Evolutionary conservation across 768 basidiomycete genomes (phyloP), one percentile per base, ranked within the genome.

Genomic region (Hydnomerulius pinastri): DNA sequence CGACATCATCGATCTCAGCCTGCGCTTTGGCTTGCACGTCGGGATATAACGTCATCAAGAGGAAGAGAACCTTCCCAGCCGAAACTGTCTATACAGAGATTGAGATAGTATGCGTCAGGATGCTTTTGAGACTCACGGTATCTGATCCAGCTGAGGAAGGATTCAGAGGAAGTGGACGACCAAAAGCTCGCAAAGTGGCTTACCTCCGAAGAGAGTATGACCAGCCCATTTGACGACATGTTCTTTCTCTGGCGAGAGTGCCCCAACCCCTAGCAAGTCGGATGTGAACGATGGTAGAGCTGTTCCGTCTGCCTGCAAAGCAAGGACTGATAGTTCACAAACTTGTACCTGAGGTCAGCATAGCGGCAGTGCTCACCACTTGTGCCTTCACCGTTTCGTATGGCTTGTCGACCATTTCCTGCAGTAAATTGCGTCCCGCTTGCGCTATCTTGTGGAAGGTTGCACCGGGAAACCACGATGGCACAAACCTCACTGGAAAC

Each of bases 351-450:
- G 10, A 17, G 9, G 10, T n/a, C 9, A 38, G 33, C 2, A 12
- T 12, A 23, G 18, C 13, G 24, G 25, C 6, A 23, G 6, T 6
- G 37, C 29, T 24, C 40, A 79, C 80, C 60, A 81, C 74, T 46
- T 77, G 71, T 27, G 73, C 51, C 30, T 72, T 73, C 2, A 74
- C 73, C 37, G 66, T 74, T 1, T 66, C 55, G 43, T 67, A 81
- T 0, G 81, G 80, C 3, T 68, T 62, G 27, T 77, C 73, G 1
- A 75, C 67, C 74, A 78, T 76, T 18, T 65, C 59, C 2, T 63
- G 52, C 2, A 76, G 70, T 4, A 69, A 20, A 11, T 6, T 24
- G 13, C 48, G 32, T 58, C 66, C 66, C 12, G 53, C 54, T 27
- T 54, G 51, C 6, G 64, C 69, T 38, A 53, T 38, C 7, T 59